phyloP scores from a whole-genome alignment of 1,139 yeast species.

The Lodderomyces pseudojiufengensis region DNA sequence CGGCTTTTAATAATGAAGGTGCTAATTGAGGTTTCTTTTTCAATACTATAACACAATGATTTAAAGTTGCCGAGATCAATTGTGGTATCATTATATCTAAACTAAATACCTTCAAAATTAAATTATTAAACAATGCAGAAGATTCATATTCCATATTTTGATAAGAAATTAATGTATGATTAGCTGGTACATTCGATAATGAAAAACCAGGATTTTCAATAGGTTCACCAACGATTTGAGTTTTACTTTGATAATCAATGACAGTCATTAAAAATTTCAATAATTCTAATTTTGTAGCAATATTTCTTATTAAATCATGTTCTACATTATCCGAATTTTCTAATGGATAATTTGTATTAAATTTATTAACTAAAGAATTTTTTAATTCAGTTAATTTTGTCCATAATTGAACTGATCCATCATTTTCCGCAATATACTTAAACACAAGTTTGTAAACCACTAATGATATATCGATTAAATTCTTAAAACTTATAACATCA shows the following conservation, averaged over 20 bases:
- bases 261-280: conserved; percentile 70
- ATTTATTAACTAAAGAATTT: conserved; percentile 34
- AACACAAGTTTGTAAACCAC: conserved; percentile 40
- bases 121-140: conserved; percentile 66
- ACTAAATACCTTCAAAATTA: conserved; percentile 52
- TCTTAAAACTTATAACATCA: conserved; percentile 28
- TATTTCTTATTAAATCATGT: conserved; percentile 46
- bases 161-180: conserved; percentile 65
- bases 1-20: conserved; percentile 37
- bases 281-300: conserved; percentile 60
- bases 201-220: conserved; percentile 40
- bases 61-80: conserved; percentile 51
- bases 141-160: conserved; percentile 67
- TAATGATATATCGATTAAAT: conserved; percentile 32
- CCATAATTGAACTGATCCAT: conserved; percentile 44
- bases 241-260: conserved; percentile 64
- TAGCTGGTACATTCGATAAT: conserved; percentile 53
- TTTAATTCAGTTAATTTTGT: conserved; percentile 40
- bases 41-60: conserved; percentile 49
- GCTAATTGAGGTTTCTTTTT: conserved; percentile 56
- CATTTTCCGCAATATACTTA: conserved; percentile 40
- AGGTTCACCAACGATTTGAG: conserved; percentile 24
- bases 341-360: conserved; percentile 41
- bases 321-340: conserved; percentile 45
- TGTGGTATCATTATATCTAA: conserved; percentile 56